phyloP scores from a whole-genome alignment of 2,329 filamentous ascomycete species.

The Diaporthe sp. region DNA sequence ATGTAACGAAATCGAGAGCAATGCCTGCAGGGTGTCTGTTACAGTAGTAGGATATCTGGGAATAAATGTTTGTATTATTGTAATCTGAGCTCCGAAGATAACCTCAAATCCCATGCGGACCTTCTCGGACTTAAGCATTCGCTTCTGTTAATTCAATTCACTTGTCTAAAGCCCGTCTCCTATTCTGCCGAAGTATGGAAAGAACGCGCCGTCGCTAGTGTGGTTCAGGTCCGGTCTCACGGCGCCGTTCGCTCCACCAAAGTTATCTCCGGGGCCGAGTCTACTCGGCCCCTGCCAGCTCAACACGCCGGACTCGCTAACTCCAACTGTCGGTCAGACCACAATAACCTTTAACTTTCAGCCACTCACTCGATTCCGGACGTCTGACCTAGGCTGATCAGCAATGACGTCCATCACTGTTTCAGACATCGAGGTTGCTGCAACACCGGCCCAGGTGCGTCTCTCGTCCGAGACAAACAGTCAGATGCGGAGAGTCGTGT shows the following conservation, averaged over 20 bases:
- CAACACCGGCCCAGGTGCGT: slow-evolving; percentile 82
- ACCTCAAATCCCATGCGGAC: not conserved
- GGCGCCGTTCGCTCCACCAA: slow-evolving; percentile 17
- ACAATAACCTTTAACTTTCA: not conserved
- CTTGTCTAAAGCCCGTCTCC: not conserved
- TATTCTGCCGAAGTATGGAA: no score
- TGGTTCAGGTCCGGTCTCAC: not conserved
- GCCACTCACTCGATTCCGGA: not conserved
- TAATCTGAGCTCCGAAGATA: not conserved
- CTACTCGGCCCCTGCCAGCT: slow-evolving; percentile 74
- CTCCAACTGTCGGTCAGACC: not conserved
- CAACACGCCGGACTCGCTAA: slow-evolving; percentile 59
- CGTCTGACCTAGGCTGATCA: not conserved
- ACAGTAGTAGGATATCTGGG: not conserved
- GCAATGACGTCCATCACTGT: slow-evolving; percentile 54
- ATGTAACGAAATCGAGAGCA: not conserved
- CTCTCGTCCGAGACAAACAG: slow-evolving; percentile 49
- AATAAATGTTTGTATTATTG: not conserved
- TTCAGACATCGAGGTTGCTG: slow-evolving; percentile 81
- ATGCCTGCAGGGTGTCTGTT: not conserved
- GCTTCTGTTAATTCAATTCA: not conserved
- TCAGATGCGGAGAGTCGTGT: slow-evolving; percentile 12
- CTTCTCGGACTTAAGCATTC: not conserved
- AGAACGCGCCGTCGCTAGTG: not conserved
- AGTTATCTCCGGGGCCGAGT: slow-evolving; percentile 31